Percentiles rank a stretch among this genome's conserved stretches.
Evolutionary conservation across 2,329 filamentous ascomycete species (phyloP).

Genomic region (Corniculantispora saksenae): DNA sequence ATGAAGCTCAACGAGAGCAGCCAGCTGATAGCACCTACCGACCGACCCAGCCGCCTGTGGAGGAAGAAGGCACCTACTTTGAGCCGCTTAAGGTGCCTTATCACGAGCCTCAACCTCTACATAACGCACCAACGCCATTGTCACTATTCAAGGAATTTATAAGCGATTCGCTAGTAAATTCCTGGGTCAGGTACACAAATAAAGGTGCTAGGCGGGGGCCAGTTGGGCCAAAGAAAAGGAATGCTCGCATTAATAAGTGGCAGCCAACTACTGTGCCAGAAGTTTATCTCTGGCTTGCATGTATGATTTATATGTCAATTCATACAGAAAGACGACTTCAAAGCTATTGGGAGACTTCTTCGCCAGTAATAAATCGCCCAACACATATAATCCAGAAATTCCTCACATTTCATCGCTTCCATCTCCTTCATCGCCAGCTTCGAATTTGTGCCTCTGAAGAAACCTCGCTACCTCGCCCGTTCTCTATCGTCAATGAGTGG

Average conservation of each 20-base stretch:
- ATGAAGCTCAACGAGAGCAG: too few species aligned
- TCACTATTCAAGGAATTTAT: not conserved
- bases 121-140: not conserved
- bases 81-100: too few species aligned
- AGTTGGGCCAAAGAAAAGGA: not conserved
- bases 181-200: not conserved
- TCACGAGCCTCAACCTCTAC: too few species aligned
- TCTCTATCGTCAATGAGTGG: too few species aligned
- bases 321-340: constrained; percentile 19
- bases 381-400: not conserved
- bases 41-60: too few species aligned
- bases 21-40: too few species aligned
- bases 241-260: not conserved
- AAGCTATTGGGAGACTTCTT: constrained; percentile 19
- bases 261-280: constrained; percentile 12
- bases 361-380: not conserved
- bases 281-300: too few species aligned
- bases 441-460: not conserved
- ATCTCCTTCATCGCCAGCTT: not conserved
- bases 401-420: not conserved
- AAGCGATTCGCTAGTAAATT: not conserved
- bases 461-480: not conserved
- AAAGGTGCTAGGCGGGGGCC: not conserved
- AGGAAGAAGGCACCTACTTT: too few species aligned
- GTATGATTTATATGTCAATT: too few species aligned